Evolutionary conservation across 257 asterid genomes (phyloP), one percentile per base, ranked within the genome.

Genomic region (Voacanga thouarsii): DNA sequence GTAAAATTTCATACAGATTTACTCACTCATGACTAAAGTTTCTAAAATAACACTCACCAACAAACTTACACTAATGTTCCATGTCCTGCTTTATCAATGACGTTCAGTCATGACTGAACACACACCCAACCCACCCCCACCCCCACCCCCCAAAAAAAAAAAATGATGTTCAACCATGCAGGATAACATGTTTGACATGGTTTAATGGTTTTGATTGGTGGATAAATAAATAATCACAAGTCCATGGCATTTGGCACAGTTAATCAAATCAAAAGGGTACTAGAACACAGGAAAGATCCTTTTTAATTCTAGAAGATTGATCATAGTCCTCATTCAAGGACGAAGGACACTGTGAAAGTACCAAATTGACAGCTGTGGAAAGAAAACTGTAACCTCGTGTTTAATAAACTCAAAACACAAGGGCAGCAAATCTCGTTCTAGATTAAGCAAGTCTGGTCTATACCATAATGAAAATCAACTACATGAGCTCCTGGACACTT

Each of bases 401-500:
- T 72, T 39, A 24, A 53, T 21, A 18, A 19, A 26, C 72, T 8
- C 6, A 23, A 65, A 60, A 64, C n/a, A 50, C 18, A 64, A n/a
- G 49, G 18, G 19, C 16, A 23, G 23, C 21, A 33, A 50, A 1
- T 53, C 39, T 74, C 21, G 14, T 57, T 75, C 24, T 3, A 24
- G 14, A 16, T 41, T 26, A 55, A n/a, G 69, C 41, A 56, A 18
- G 14, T 56, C 14, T 14, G 10, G 10, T n/a, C 57, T 2, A 5
- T 45, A 37, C 57, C n/a, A 14, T 51, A 51, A 67, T 45, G 33
- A 47, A 76, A 76, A 28, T 65, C 47, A 64, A 64, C 64, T 47
- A 26, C 50, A 30, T 63, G 41, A 67, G 50, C 8, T 67, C 26
- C 18, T 67, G 50, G 6, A 67, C 23, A 41, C 28, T 68, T 44